Base-by-base conservation (phyloP, 371 early-diverging fungal genomes). In the Coemansia sp. region DNA sequence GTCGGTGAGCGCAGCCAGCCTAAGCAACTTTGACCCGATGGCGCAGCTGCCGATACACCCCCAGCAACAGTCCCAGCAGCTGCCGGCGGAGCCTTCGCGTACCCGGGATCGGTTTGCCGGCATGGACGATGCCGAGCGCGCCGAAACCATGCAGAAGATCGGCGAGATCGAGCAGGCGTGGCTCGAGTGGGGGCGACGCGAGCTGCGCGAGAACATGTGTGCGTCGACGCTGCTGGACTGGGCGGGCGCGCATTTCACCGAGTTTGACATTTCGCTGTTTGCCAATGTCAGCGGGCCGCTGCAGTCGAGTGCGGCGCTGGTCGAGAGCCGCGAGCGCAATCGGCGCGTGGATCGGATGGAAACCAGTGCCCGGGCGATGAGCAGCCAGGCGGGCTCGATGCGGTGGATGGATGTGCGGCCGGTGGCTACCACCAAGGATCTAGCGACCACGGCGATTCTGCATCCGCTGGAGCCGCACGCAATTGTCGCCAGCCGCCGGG, bases 231-330 rank as follows among this genome's bases (percentile, higher is more conserved):
- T 76, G 36, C 42, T 80, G 8, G 79, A 79, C 65, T 79, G 79
- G 79, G 80, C 70, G 0, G 79, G 79, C 5, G 79, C 79, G 43
- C 63, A 77, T 34, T 76, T 65, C 20, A 69, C 74, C 8, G 79
- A 79, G 59, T 69, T 79, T 20, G 80, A 79, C 56, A 74, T 74
- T 30, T 66, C 73, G 63, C 73, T 74, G 59, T 74, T 74, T 56
- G 75, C 75, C 48, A 71, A 60, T 36, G 59, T 74, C 55, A 76
- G 60, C 38, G 76, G 71, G 1, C 65, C 60, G n/a, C 35, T 76
- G 60, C 78, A 65, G 50, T 54, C 67, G 31, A 80, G 69, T 52
- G 63, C 57, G 31, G 67, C 66, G 55, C 57, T 78, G 53, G 77
- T 80, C 9, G 75, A 78, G 64, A 68, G 63, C 60, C 61, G 67